Base-by-base conservation (phyloP, 352 stramenopile species). In the Phytopythium oedochilum region DNA sequence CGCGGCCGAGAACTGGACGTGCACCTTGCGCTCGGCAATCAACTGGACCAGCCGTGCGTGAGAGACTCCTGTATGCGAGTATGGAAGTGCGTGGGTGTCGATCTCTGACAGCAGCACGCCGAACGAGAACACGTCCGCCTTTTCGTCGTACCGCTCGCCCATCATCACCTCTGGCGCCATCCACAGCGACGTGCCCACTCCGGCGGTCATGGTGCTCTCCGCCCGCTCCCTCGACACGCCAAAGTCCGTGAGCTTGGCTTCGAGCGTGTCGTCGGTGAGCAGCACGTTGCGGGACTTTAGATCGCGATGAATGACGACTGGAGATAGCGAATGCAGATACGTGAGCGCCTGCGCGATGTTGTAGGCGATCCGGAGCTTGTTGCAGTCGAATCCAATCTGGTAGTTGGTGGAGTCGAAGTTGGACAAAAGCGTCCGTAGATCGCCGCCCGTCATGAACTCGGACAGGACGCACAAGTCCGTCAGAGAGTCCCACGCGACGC, bases 51-150 rank as follows among this genome's bases (percentile, higher is more conserved):
- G 1, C 64, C 63, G 44, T 64, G 47, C 29, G 71, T 68, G 32
- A 6, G 11, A 36, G 7, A 15, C 7, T 17, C 32, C 11, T 1
- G 65, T 42, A 1, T 47, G 53, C 8, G 54, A 38, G 38, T 71
- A 73, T n/a, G 60, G 71, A 46, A 73, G 20, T 22, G 61, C 23
- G 39, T 82, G 69, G 23, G 72, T 64, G 53, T 79, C 72, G 20
- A 82, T 34, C 28, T 82, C 72, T 0, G 64, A 71, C 6, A 82
- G 42, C 25, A 83, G 58, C 20, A 83, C 59, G 23, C 72, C 72
- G 40, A 79, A 83, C 29, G 72, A 83, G 53, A 73, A 83, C 35
- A 83, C 71, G 36, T 83, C 72, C 11, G 67, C 64, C 25, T 64
- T 77, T 9, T 65, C 55, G 46, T 69, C 68, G 29, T 82, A 82